Evolutionary conservation across 2,329 filamentous ascomycete genomes (phyloP), one percentile per base, ranked within the genome.

Genomic region (Paraphaeosphaeria minitans): DNA sequence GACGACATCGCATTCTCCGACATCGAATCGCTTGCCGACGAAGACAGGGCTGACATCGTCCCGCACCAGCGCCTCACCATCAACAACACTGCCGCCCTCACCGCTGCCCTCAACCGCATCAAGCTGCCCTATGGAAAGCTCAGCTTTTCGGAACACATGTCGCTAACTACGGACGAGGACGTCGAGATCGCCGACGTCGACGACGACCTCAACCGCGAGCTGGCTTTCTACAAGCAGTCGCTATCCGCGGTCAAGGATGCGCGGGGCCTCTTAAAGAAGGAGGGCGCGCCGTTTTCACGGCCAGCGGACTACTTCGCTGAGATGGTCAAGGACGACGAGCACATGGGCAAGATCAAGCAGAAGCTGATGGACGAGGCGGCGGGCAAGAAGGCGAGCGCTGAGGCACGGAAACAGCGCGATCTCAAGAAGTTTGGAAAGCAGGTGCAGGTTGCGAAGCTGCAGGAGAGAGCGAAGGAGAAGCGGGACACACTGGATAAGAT

Each of bases 361-460:
- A 96, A 96, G 84, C 82, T 98, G 71, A 85, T 97, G 62, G 93
- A 98, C 72, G 92, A 96, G 73, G 95, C 94, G 0, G 91, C 94
- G 12, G 84, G 87, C 61, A 97, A 97, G 84, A 97, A 97, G 83
- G 94, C 95, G 0, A 86, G 92, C 29, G 88, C 91, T 24, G 95
- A 99, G 78, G 95, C 95, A 7, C 87, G 93, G 75, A 93, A 93
- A 80, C 89, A 94, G 81, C 85, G 95, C 64, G 95, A 99, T 77
- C 83, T 98, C 71, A 98, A 97, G 88, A 99, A 98, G 82, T 99
- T 98, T 76, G 95, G 95, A 76, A 99, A 99, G 83, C 92, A 96
- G 78, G 95, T 98, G 54, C 95, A 99, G 82, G 87, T 97, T 60
- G 93, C 93, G 59, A 97, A 97, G 83, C 81, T 96, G 77, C 94